phyloP scores from a whole-genome alignment of 169 alveolate genomes.

The Eimeria tenella region DNA sequence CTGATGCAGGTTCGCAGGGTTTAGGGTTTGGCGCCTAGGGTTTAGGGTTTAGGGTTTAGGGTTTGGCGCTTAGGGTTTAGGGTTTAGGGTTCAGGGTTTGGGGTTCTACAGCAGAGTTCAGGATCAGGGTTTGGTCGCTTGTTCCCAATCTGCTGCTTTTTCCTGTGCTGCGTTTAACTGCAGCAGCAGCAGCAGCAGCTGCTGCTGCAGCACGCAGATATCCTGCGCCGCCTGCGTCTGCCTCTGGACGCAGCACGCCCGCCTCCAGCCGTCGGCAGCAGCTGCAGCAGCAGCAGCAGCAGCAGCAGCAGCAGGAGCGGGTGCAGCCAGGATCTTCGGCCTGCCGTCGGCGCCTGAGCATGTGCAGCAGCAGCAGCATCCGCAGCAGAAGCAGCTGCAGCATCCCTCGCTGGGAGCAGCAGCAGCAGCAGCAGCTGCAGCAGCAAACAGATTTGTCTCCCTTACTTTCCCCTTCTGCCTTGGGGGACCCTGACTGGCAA shows the following conservation, averaged over 20 bases:
- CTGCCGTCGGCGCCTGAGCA: background rate
- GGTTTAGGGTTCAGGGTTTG: background rate
- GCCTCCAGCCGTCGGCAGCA: background rate
- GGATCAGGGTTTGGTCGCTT: too few species aligned
- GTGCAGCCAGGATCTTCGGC: background rate
- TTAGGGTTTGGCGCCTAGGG: background rate
- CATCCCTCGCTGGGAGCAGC: constrained; percentile 4
- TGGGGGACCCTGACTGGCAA: constrained; percentile 24
- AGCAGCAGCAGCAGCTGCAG: constrained; percentile 4
- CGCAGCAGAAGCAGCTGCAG: constrained; percentile 31
- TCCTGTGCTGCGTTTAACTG: background rate
- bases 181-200: constrained; percentile 22
- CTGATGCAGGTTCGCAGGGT: background rate
- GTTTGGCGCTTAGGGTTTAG: background rate
- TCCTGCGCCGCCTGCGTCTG: background rate
- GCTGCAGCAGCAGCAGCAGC: background rate
- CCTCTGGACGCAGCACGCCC: constrained; percentile 2
- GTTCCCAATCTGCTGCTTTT: too few species aligned
- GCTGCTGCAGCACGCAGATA: background rate
- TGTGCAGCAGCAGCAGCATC: background rate
- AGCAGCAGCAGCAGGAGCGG: background rate
- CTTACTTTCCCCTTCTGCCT: background rate
- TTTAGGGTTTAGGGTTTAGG: background rate
- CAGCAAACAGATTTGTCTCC: background rate
- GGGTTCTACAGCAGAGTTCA: too few species aligned